Evolutionary conservation across 768 basidiomycete species (phyloP).

Genomic region (Pleurotus giganteus): DNA sequence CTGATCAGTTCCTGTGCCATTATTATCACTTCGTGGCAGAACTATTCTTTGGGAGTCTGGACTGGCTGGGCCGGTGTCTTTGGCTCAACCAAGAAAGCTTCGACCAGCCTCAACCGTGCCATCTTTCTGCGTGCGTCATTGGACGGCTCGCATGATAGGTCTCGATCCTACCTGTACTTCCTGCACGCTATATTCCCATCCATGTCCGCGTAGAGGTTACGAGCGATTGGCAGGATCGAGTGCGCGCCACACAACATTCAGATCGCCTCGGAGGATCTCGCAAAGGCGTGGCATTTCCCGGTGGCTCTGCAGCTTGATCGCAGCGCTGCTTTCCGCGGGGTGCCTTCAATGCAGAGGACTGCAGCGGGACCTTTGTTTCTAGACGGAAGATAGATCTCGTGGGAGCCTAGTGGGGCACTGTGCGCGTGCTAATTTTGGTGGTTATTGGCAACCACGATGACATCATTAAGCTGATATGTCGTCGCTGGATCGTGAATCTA

Average conservation of each 20-base stretch:
- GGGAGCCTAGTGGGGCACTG: slow-evolving; percentile 1
- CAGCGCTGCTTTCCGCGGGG: slow-evolving; percentile 71
- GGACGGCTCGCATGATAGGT: slow-evolving; percentile 68
- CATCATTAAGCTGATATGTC: slow-evolving; percentile 5
- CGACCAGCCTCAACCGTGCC: slow-evolving; percentile 59
- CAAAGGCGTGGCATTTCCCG: slow-evolving; percentile 66
- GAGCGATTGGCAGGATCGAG: slow-evolving; percentile 71
- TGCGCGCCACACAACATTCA: slow-evolving; percentile 23
- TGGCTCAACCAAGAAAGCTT: slow-evolving; percentile 7
- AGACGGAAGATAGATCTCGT: slow-evolving; percentile 10
- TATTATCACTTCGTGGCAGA: slow-evolving; percentile 90
- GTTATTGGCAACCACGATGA: neutral
- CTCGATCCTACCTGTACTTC: slow-evolving; percentile 76
- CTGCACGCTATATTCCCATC: slow-evolving; percentile 73
- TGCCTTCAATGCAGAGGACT: slow-evolving; percentile 60
- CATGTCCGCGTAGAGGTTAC: slow-evolving; percentile 62
- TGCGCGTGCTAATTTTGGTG: neutral
- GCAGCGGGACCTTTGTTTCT: slow-evolving; percentile 59
- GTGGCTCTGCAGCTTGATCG: slow-evolving; percentile 69
- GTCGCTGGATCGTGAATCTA: neutral
- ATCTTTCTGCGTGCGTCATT: slow-evolving; percentile 67
- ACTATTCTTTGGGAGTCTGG: slow-evolving; percentile 72
- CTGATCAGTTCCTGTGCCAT: slow-evolving; percentile 74
- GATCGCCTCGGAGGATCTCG: slow-evolving; percentile 21
- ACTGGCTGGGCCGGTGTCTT: slow-evolving; percentile 67